Base-by-base conservation (phyloP, 2,329 filamentous ascomycete genomes). In the Penicillium sp. region DNA sequence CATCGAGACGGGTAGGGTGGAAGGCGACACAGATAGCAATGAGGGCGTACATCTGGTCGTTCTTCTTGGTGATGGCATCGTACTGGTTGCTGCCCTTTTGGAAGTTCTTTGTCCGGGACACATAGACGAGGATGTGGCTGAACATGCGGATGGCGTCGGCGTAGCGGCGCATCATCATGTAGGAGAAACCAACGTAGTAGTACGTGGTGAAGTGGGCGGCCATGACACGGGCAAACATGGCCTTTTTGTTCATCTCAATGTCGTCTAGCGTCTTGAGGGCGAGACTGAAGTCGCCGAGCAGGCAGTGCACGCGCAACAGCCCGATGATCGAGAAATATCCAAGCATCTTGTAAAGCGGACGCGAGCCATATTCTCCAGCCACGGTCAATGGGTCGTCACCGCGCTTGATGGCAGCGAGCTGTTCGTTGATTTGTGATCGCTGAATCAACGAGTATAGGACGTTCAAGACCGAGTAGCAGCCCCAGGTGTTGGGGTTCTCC, bases 91-190 rank as follows among this genome's bases (percentile, higher is more conserved):
- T 89, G 75, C 92, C 96, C 87, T 97, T 99, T 80, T 99, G 94
- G 86, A 97, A 97, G 83, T 97, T 97, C 89, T 99, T 99, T 72
- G 94, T 99, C 69, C 94, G 84, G 66, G 91, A 96, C 65, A 99
- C 92, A 79, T 97, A 99, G 79, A 99, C 89, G 68, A 99, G 86
- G 77, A 99, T 99, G 84, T 99, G 94, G 83, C 90, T 96, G 86
- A 99, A 99, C 88, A 97, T 96, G 83, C 93, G 91, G 80, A 99
- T 97, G 75, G 94, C 94, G 77, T 99, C 94, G 77, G 91, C 90
- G 75, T 99, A 99, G 73, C 94, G 90, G 80, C 94, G 91, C 90
- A 97, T 96, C 94, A 99, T 99, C 93, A 99, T 97, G 88, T 99
- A 99, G 66, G 91, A 96, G 86, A 99, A 99, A 66, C 94, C 94